Percentiles rank a stretch among this genome's conserved stretches.
phyloP scores from a whole-genome alignment of 495 filamentous ascomycete species.

The Aspergillus campestris region DNA sequence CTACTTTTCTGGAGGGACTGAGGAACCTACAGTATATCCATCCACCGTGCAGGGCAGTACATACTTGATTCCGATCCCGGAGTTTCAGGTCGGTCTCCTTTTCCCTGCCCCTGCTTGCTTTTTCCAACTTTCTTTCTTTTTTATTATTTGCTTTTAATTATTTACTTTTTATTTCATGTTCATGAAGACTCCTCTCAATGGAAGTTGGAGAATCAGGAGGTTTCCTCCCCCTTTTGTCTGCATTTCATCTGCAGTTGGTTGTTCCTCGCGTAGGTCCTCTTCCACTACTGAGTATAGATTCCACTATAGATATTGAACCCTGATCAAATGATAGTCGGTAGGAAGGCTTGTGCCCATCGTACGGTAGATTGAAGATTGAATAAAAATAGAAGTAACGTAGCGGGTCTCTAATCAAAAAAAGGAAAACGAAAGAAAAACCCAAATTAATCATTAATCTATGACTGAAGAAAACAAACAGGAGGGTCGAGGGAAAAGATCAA shows the following conservation, averaged over 20 bases:
- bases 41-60: neutral
- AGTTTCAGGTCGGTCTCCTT: conserved; percentile 14
- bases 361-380: too few species aligned
- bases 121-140: conserved; percentile 10
- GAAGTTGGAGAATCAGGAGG: neutral
- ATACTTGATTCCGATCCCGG: conserved; percentile 23
- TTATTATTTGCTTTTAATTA: conserved; percentile 18
- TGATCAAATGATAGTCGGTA: too few species aligned
- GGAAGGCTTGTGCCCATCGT: too few species aligned
- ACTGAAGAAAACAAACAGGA: too few species aligned
- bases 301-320: neutral
- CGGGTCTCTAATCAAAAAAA: too few species aligned
- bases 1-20: neutral
- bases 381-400: too few species aligned
- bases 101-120: conserved; percentile 11
- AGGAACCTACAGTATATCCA: too few species aligned
- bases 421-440: too few species aligned
- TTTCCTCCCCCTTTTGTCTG: neutral
- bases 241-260: neutral
- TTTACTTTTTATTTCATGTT: neutral
- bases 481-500: too few species aligned
- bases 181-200: neutral
- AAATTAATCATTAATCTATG: too few species aligned
- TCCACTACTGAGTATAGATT: neutral
- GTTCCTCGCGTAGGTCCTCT: neutral